Conservation (phyloP, 495 filamentous ascomycete genomes). For the Aeminium ludgeri region DNA sequence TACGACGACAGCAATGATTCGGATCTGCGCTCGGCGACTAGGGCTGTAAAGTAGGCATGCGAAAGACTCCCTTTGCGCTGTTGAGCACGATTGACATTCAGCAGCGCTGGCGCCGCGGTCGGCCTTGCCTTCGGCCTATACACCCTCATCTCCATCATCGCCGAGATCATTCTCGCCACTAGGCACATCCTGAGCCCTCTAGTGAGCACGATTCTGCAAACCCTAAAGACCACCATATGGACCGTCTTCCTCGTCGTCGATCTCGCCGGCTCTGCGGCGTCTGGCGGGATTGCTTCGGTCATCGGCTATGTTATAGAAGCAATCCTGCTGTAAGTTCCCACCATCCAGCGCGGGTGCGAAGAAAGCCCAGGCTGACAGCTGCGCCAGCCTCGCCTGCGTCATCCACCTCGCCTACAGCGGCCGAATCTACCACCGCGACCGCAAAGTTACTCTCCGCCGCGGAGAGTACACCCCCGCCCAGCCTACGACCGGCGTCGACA, state of each 20-base stretch:
- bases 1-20: background rate
- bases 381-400: conserved; percentile 17
- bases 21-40: background rate
- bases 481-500: conserved; percentile 1
- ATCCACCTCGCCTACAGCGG: conserved; percentile 23
- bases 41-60: background rate
- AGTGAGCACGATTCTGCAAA: conserved; percentile 19
- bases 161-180: conserved; percentile 21
- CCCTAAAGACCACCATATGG: conserved; percentile 21
- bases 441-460: conserved; percentile 10
- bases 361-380: background rate
- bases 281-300: background rate
- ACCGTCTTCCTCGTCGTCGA: conserved; percentile 11
- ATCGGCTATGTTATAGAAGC: background rate
- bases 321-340: conserved; percentile 2
- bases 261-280: conserved; percentile 11
- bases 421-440: conserved; percentile 23
- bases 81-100: background rate
- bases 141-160: conserved; percentile 12
- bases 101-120: conserved; percentile 7
- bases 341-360: background rate
- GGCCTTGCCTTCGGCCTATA: conserved; percentile 9
- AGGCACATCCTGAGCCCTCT: conserved; percentile 19
- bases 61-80: background rate
- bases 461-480: conserved; percentile 3